Evolutionary conservation across 2,329 filamentous ascomycete species (phyloP), one percentile per base, ranked within the genome.

Genomic region (Phyllosticta citrichinensis): DNA sequence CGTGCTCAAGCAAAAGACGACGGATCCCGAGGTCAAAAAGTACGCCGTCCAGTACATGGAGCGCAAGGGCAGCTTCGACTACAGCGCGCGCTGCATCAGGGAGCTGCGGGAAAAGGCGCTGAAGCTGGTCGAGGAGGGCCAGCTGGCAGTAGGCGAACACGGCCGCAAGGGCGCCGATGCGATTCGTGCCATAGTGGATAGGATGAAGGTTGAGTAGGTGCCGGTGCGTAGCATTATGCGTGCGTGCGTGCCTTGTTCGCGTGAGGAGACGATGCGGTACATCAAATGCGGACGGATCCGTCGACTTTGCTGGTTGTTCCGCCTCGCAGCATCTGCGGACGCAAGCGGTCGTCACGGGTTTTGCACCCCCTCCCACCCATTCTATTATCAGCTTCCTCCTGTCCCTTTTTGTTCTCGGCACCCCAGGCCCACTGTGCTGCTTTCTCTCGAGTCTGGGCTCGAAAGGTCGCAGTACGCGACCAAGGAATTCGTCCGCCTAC

Each of bases 31-130:
- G 69, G 89, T 97, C 58, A 97, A 97, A 80, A 80, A 84, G 63
- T 97, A 96, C 72, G 94, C 94, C 2, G 87, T 97, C 20, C 80
- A 81, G 54, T 96, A 96, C 72, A 96, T 99, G 91, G 87, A 96
- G 73, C 80, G 82, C 64, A 95, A 88, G 0, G 91, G 91, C 47
- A 96, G 88, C 70, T 97, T 99, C 71, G 86, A 87, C 58, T 97
- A 97, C 72, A 93, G 89, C 17, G 80, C 85, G 62, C 79, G 82
- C 57, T 88, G 79, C 47, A 73, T 81, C 61, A 63, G 70, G n/a
- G 76, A 77, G 52, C 60, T 81, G 65, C 72, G 72, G 54, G 71
- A 68, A 33, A 78, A 77, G 67, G 75, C 75, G 4, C 63, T 77
- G 58, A 71, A 68, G 52, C 69, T 79, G 57, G 73, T 81, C 2